Percentiles rank a stretch among this genome's conserved stretches.
Evolutionary conservation across 805 yeast genomes (phyloP).

Genomic region (Wickerhamomyces mucosus): DNA sequence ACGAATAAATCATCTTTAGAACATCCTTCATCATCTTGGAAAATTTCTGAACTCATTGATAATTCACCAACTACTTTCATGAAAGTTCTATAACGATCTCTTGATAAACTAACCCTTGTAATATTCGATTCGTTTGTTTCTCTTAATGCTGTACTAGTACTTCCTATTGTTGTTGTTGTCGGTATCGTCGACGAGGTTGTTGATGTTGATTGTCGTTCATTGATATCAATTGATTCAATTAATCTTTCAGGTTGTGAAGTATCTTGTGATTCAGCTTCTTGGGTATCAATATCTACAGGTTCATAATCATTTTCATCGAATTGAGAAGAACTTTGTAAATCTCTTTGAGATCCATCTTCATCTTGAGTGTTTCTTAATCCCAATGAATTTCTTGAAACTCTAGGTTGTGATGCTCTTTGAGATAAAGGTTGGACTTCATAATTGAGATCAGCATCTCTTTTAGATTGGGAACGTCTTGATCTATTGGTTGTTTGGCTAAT

Average conservation of each 20-base stretch:
- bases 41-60: slow-evolving; percentile 6
- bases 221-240: too few species aligned
- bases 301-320: slow-evolving; percentile 7
- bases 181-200: neutral
- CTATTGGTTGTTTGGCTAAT: too few species aligned
- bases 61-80: slow-evolving; percentile 5
- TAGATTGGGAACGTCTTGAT: too few species aligned
- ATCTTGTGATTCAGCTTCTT: slow-evolving; percentile 8
- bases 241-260: too few species aligned
- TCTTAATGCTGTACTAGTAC: neutral
- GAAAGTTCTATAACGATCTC: slow-evolving; percentile 9
- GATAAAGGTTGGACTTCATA: neutral
- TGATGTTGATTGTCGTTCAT: neutral
- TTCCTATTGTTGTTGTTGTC: slow-evolving; percentile 3
- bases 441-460: too few species aligned
- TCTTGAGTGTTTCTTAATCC: slow-evolving; percentile 1
- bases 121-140: neutral
- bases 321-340: slow-evolving; percentile 8
- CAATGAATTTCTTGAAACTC: slow-evolving; percentile 2
- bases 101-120: slow-evolving; percentile 10
- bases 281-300: slow-evolving; percentile 4
- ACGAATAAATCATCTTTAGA: slow-evolving; percentile 20
- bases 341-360: neutral
- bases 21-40: slow-evolving; percentile 24
- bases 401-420: too few species aligned